Evolutionary conservation across 495 filamentous ascomycete species (phyloP).

Genomic region (Daldinia grandis): DNA sequence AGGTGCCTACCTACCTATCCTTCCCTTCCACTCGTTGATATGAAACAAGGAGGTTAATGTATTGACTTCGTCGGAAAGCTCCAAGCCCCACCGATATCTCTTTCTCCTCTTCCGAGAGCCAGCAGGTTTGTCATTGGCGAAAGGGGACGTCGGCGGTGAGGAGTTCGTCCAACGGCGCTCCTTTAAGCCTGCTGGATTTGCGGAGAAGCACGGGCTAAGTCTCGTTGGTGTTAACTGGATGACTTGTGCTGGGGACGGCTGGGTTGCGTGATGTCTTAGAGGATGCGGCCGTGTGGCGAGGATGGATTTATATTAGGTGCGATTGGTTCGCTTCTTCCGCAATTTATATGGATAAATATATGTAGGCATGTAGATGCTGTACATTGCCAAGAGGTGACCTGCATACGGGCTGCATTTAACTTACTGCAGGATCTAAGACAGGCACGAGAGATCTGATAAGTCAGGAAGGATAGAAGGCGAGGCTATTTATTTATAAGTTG

Average conservation of each 20-base stretch:
- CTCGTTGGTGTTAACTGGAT: constrained; percentile 44
- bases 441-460: constrained; percentile 14
- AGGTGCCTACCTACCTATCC: background rate
- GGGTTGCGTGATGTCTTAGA: constrained; percentile 19
- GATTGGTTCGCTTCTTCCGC: constrained; percentile 18
- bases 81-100: constrained; percentile 44
- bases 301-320: background rate
- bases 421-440: constrained; percentile 16
- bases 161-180: constrained; percentile 42
- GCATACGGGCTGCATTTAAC: constrained; percentile 29
- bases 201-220: constrained; percentile 33
- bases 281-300: background rate
- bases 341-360: background rate
- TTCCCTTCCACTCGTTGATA: background rate
- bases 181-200: constrained; percentile 38
- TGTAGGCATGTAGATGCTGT: background rate
- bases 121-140: constrained; percentile 12
- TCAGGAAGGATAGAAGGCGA: background rate
- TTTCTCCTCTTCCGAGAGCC: constrained; percentile 44
- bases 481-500: background rate
- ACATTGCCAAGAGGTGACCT: constrained; percentile 30
- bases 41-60: background rate
- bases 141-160: constrained; percentile 42
- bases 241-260: constrained; percentile 42
- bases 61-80: constrained; percentile 24